Base-by-base conservation (phyloP, 2,329 filamentous ascomycete species). In the Calonectria henricotiae region DNA sequence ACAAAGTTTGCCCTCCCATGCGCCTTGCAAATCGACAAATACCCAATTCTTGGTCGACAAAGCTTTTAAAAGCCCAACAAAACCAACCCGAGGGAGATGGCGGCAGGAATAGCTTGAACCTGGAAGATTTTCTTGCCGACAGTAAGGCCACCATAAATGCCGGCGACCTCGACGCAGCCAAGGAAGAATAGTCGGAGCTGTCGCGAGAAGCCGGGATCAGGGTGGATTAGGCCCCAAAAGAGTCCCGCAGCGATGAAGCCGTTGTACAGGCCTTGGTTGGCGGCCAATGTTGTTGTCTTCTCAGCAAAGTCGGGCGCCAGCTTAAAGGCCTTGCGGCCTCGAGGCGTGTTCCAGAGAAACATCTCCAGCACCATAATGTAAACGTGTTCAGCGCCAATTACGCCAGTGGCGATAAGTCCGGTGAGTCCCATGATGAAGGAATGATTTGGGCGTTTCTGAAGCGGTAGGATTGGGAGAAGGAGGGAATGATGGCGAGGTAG, bases 251-350 rank as follows among this genome's bases (percentile, higher is more conserved):
- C 83, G n/a, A 88, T 80, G 65, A 88, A 87, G 47, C 86, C 86
- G 74, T 88, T 88, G 79, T 88, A 88, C 6, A 88, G 80, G 23
- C 86, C 86, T 75, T 88, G 86, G 76, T 88, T 88, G 63, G 84
- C 84, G 55, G 85, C 86, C 41, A 88, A 79, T 4, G 79, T 74
- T 70, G 82, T 82, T 4, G 85, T 86, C 77, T 85, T 74, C 44
- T 83, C 76, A 6, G 86, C 86, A 67, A 85, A 86, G 5, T 86
- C 83, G n/a, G 82, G 75, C 0, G 79, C 83, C 41, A 86, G 79
- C 35, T 77, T 77, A 78, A 88, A 88, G 1, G 85, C 76, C 73
- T 82, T 84, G 71, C 80, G 82, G 43, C 86, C 86, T 32, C 80
- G 81, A 2, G 85, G 84, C 0, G 80, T 83, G 2, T 82, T 86